Evolutionary conservation across 345 rosid species (phyloP).

Genomic region (Citrus cavaleriei): DNA sequence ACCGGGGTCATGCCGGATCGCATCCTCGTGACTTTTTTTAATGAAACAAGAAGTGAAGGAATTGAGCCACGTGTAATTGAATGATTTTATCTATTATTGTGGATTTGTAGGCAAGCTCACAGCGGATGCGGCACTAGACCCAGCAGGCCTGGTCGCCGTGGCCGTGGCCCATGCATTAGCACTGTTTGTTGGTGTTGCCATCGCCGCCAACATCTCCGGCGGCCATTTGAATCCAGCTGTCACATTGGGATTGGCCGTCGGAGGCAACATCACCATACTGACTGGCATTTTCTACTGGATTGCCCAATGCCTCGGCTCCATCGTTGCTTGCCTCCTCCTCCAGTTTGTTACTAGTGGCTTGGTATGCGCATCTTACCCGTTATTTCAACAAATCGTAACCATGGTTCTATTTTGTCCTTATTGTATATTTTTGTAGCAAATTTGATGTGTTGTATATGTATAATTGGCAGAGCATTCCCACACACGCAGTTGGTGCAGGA

Average conservation of each 20-base stretch:
- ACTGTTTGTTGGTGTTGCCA: slow-evolving; percentile 71
- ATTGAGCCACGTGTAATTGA: neutral
- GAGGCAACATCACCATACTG: slow-evolving; percentile 76
- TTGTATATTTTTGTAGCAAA: neutral
- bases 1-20: too few species aligned
- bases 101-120: slow-evolving; percentile 52
- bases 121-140: slow-evolving; percentile 63
- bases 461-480: slow-evolving; percentile 62
- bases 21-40: too few species aligned
- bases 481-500: slow-evolving; percentile 70
- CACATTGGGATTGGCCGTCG: slow-evolving; percentile 77
- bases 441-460: neutral
- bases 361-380: slow-evolving; percentile 17
- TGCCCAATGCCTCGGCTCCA: slow-evolving; percentile 83
- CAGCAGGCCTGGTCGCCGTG: slow-evolving; percentile 78
- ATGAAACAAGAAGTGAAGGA: too few species aligned
- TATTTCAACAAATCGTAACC: neutral
- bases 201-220: slow-evolving; percentile 85
- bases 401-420: too few species aligned
- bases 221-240: slow-evolving; percentile 92
- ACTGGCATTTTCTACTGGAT: slow-evolving; percentile 84
- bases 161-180: slow-evolving; percentile 85
- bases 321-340: slow-evolving; percentile 81
- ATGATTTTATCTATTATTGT: too few species aligned
- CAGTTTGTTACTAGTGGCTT: slow-evolving; percentile 49